A percentile compares a stretch with the other conserved stretches of the same genome.
Conservation (phyloP, 768 basidiomycete genomes). For the Suillus hirtellus region DNA sequence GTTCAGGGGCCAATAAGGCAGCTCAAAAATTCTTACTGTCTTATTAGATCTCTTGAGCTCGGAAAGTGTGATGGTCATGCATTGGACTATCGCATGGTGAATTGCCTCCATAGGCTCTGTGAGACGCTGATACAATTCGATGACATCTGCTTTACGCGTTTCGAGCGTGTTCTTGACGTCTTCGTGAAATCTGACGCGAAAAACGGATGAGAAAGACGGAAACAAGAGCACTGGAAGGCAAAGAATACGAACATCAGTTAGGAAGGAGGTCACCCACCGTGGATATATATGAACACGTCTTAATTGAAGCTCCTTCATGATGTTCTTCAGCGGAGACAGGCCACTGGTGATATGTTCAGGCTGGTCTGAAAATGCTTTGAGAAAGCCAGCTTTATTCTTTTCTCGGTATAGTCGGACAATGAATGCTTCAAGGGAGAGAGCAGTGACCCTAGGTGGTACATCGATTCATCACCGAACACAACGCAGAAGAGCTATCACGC, state of each 20-base stretch:
- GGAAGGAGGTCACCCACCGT: constrained; percentile 49
- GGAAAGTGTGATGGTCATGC: constrained; percentile 86
- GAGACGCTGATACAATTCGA: constrained; percentile 87
- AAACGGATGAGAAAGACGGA: background rate
- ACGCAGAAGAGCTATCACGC: constrained; percentile 18
- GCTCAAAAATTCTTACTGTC: constrained; percentile 39
- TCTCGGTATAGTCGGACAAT: constrained; percentile 89
- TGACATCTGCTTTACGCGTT: constrained; percentile 83
- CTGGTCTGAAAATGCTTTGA: constrained; percentile 97
- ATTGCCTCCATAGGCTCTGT: constrained; percentile 89
- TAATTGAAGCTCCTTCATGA: constrained; percentile 91
- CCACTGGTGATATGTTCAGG: constrained; percentile 94
- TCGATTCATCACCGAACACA: background rate
- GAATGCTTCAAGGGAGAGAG: constrained; percentile 87
- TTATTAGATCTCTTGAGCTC: constrained; percentile 90
- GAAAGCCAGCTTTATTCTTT: constrained; percentile 85
- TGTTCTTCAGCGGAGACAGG: constrained; percentile 85
- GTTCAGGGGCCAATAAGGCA: background rate
- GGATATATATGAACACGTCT: constrained; percentile 92
- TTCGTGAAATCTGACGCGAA: constrained; percentile 74
- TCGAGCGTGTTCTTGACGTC: constrained; percentile 82
- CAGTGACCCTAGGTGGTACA: constrained; percentile 63
- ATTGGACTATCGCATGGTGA: constrained; percentile 88
- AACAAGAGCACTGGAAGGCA: background rate
- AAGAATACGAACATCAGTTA: background rate